Percentiles rank a stretch among this genome's conserved stretches.
Evolutionary conservation across 768 basidiomycete genomes (phyloP).

Genomic region (Russula sp.): DNA sequence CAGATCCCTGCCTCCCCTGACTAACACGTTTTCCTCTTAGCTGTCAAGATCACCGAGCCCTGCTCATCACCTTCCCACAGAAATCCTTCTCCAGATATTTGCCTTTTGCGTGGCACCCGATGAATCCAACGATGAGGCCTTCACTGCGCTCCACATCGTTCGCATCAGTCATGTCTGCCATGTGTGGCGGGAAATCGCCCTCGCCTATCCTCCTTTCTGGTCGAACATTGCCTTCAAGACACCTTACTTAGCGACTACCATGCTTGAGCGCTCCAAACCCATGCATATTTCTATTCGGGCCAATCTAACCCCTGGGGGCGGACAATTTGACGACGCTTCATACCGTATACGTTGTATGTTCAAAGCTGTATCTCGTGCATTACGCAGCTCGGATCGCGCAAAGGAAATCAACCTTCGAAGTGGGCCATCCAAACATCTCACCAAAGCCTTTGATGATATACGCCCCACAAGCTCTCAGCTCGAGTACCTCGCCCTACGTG

Average conservation of each 20-base stretch:
- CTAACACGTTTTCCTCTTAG: not conserved
- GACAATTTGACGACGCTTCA: conserved; percentile 5
- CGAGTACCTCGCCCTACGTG: conserved; percentile 16
- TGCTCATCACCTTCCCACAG: conserved; percentile 17
- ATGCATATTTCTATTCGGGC: conserved; percentile 18
- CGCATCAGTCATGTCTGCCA: conserved; percentile 23
- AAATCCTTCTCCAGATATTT: conserved; percentile 24
- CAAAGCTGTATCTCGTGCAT: conserved; percentile 22
- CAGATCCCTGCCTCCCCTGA: not conserved
- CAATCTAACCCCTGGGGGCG: conserved; percentile 14
- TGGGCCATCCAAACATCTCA: conserved; percentile 13
- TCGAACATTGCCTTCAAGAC: conserved; percentile 22
- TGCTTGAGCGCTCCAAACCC: conserved; percentile 24
- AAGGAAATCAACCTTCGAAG: conserved; percentile 21
- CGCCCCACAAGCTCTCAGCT: conserved; percentile 15
- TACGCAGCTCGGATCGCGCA: conserved; percentile 21
- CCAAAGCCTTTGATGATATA: conserved; percentile 19
- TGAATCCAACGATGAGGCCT: conserved; percentile 14
- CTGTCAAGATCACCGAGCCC: not conserved
- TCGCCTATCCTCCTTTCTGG: conserved; percentile 22
- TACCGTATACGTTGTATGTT: conserved; percentile 12
- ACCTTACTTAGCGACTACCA: conserved; percentile 20
- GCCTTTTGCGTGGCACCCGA: conserved; percentile 17
- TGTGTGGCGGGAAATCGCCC: conserved; percentile 21
- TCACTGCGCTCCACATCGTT: conserved; percentile 13